Base-by-base conservation (phyloP, 306 rosid species). In the Spatholobus suberectus region DNA sequence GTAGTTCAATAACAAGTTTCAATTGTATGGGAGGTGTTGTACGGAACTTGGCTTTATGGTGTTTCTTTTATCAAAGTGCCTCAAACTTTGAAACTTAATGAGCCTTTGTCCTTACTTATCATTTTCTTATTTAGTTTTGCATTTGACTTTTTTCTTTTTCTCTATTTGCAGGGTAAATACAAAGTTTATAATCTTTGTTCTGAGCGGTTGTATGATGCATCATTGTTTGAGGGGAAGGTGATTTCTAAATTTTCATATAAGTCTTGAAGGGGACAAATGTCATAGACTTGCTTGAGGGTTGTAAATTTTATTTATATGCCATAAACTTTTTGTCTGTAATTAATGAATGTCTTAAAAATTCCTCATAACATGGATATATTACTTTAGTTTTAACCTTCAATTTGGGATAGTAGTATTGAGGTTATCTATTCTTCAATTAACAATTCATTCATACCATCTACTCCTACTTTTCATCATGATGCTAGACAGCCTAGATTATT, bases 181-280 rank as follows among this genome's bases (percentile, higher is more conserved):
- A 96, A 96, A 87, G 99, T 96, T 14, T 94, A 96, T 84, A 96
- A 96, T 81, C 99, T 94, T 51, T 96, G 99, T 87, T 94, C 96
- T 15, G 99, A 96, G 92, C 87, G 99, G 92, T 90, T 96, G 61
- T 96, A 96, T 85, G 98, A 96, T 81, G 99, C 98, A 43, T 94
- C 98, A 29, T 72, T 96, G 86, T 91, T 94, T 78, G 98, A 96
- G 92, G 98, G 98, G 85, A 96, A 96, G 98, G 99, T 94, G 87
- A 20, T 94, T 85, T 77, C 21, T 73, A 29, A 52, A 78, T 78
- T 82, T 52, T 61, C 79, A 46, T 55, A 49, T 1, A 21, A 21
- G 71, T 73, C 82, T 82, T 52, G 12, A 49, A 26, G 47, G 27
- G 32, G 46, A 40, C 41, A 49, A 82, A 57, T 85, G 18, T 75